Evolutionary conservation across 2,329 filamentous ascomycete genomes (phyloP).

Genomic region (Coniella vitis): DNA sequence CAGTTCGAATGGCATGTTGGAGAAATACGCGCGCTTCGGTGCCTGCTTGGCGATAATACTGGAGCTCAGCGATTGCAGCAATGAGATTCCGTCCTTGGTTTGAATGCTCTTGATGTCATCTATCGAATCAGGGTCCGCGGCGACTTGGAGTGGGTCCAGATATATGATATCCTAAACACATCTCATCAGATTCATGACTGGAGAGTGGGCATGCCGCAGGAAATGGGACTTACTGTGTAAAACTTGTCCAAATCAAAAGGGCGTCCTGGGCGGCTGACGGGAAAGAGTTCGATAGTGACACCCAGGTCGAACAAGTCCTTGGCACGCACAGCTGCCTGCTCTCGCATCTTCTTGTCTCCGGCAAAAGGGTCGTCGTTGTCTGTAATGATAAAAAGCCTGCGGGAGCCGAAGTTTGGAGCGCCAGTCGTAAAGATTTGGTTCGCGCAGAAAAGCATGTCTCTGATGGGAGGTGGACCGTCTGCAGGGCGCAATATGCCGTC

Average conservation of each 20-base stretch:
- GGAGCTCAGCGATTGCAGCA: conserved; percentile 73
- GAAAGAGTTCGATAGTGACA: conserved; percentile 87
- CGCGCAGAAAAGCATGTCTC: conserved; percentile 86
- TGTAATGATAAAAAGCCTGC: conserved; percentile 91
- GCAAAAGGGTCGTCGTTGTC: conserved; percentile 84
- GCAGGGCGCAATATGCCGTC: conserved; percentile 64
- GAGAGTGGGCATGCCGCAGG: background rate
- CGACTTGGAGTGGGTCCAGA: conserved; percentile 52
- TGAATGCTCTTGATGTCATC: conserved; percentile 56
- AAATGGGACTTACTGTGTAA: conserved; percentile 70
- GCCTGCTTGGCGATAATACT: conserved; percentile 89
- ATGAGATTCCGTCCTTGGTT: conserved; percentile 66
- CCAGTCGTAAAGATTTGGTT: conserved; percentile 96
- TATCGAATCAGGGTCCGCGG: conserved; percentile 55
- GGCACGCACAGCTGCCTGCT: conserved; percentile 75
- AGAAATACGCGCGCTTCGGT: conserved; percentile 79
- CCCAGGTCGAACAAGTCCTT: conserved; percentile 94
- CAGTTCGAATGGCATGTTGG: conserved; percentile 79
- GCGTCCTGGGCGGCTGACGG: conserved; percentile 64
- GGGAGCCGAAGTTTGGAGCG: conserved; percentile 87
- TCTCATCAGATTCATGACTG: background rate
- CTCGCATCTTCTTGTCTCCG: conserved; percentile 63
- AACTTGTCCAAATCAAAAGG: conserved; percentile 80
- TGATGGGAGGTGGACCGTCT: conserved; percentile 67
- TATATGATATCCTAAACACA: conserved; percentile 78